A percentile compares a stretch with the other conserved stretches of the same genome.
Conservation (phyloP, 306 rosid species). For the Rosa lucieae region DNA sequence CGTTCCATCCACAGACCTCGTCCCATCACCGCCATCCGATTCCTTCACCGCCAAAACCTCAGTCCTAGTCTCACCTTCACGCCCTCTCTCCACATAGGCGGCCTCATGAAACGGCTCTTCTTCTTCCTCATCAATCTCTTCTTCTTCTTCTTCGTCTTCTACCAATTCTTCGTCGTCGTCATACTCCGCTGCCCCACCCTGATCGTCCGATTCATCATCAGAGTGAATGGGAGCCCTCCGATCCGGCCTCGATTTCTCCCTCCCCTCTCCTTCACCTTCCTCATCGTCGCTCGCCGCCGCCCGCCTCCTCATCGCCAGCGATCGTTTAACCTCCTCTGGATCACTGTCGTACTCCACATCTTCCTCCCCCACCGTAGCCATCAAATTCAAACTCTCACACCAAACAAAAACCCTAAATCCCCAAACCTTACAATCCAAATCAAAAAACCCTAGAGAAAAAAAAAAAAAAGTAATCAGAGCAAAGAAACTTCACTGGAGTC, state of each 20-base stretch:
- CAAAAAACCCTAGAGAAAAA: neutral
- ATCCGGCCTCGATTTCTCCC: constrained; percentile 45
- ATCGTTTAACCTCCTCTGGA: constrained; percentile 74
- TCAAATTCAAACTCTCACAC: constrained; percentile 30
- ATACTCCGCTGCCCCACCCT: constrained; percentile 86
- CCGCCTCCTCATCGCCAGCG: constrained; percentile 80
- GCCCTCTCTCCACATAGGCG: constrained; percentile 35
- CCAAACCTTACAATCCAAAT: neutral
- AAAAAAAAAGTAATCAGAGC: neutral
- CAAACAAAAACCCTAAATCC: constrained; percentile 36
- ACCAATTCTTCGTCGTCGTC: constrained; percentile 65
- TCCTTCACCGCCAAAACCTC: constrained; percentile 41
- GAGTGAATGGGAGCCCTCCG: constrained; percentile 50
- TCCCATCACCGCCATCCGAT: constrained; percentile 39
- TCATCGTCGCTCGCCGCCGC: constrained; percentile 91
- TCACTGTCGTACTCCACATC: constrained; percentile 86
- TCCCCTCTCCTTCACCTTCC: constrained; percentile 54
- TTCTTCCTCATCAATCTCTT: constrained; percentile 31
- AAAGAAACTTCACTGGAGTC: constrained; percentile 16
- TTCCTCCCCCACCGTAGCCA: constrained; percentile 64
- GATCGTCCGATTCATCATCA: constrained; percentile 72
- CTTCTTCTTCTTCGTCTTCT: constrained; percentile 43
- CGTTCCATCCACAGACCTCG: constrained; percentile 39
- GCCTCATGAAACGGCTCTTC: constrained; percentile 11
- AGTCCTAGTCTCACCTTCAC: constrained; percentile 21